A percentile compares a stretch with the other conserved stretches of the same genome.
phyloP scores from a whole-genome alignment of 441 rosid genomes.

The Pelargonium australe region DNA sequence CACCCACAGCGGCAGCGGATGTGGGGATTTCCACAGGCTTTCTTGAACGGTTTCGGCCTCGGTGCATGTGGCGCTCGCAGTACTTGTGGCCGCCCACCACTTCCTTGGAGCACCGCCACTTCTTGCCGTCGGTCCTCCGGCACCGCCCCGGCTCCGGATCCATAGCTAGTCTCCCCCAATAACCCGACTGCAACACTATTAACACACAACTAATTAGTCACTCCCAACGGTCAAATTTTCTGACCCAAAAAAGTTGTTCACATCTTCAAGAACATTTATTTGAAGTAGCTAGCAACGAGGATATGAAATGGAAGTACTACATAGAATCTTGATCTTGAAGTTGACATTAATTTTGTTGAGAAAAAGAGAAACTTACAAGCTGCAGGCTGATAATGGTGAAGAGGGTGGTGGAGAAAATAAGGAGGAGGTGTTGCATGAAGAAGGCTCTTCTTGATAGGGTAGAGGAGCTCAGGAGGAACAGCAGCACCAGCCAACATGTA shows the following conservation, averaged over 20 bases:
- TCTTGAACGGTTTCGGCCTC: conserved; percentile 99
- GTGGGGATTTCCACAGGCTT: conserved; percentile 98
- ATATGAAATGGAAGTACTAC: no score
- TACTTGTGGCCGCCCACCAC: conserved; percentile 18
- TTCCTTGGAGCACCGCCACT: conserved; percentile 66
- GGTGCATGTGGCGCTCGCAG: conserved; percentile 75
- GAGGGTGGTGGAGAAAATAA: conserved; percentile 24
- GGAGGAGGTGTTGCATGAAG: conserved; percentile 17
- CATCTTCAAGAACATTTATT: no score
- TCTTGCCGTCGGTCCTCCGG: conserved; percentile 60
- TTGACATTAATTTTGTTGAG: neutral
- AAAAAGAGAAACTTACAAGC: neutral
- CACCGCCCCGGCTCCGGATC: conserved; percentile 69
- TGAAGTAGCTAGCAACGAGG: no score
- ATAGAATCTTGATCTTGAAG: no score
- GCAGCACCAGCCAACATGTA: conserved; percentile 33
- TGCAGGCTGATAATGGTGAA: neutral
- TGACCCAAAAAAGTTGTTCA: no score
- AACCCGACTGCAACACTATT: conserved; percentile 26
- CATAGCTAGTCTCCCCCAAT: conserved; percentile 48
- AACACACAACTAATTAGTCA: neutral
- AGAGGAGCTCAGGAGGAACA: conserved; percentile 35
- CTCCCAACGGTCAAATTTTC: neutral
- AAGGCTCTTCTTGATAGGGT: conserved; percentile 23
- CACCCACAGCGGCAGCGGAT: conserved; percentile 20